Conservation (phyloP, 331 rosid genomes). For the Telfairia occidentalis region DNA sequence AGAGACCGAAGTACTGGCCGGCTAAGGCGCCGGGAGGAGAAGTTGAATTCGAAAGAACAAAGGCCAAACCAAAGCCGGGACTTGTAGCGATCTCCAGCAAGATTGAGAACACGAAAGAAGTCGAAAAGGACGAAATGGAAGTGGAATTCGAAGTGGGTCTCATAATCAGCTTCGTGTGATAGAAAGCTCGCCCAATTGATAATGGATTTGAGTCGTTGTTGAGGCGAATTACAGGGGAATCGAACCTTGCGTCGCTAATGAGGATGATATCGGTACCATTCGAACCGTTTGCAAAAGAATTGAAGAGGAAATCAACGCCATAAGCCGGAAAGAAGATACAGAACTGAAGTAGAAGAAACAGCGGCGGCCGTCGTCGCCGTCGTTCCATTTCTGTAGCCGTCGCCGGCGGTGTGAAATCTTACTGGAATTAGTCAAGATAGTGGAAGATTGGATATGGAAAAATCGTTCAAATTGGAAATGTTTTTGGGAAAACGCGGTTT, state of each 20-base stretch:
- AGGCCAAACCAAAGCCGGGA: conserved; percentile 76
- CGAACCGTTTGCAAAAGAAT: conserved; percentile 34
- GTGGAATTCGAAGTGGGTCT: conserved; percentile 20
- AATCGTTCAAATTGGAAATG: not conserved
- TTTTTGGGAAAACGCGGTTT: not conserved
- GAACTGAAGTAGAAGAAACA: not conserved
- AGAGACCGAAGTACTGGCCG: conserved; percentile 74
- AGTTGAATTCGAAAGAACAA: conserved; percentile 48
- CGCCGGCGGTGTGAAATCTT: not conserved
- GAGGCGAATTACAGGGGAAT: conserved; percentile 50
- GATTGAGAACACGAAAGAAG: conserved; percentile 71
- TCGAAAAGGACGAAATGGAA: conserved; percentile 45
- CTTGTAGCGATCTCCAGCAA: conserved; percentile 42
- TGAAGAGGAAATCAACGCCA: conserved; percentile 45
- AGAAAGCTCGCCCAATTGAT: conserved; percentile 53
- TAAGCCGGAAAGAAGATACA: conserved; percentile 10
- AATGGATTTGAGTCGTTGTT: conserved; percentile 53
- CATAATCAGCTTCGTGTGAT: conserved; percentile 21
- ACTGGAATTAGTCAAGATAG: not conserved
- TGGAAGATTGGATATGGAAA: not conserved
- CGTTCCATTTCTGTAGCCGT: not conserved
- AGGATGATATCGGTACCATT: conserved; percentile 40
- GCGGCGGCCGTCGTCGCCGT: not conserved
- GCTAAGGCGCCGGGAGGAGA: conserved; percentile 58
- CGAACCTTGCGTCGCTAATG: conserved; percentile 48